Evolutionary conservation across 257 asterid genomes (phyloP).

Genomic region (Solanum clarkiae): DNA sequence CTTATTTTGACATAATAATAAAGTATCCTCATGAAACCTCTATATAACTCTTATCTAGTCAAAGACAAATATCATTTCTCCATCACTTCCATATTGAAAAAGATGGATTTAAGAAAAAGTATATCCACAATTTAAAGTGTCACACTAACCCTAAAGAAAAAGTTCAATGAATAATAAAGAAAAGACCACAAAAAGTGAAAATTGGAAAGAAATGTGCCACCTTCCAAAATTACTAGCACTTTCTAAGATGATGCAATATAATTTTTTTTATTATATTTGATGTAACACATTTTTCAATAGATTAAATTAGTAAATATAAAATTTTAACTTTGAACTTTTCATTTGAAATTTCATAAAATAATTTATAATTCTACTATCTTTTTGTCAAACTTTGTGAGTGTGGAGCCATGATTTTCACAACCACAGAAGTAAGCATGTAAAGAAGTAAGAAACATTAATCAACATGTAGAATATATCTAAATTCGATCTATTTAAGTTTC

Average conservation of each 20-base stretch:
- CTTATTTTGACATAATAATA: not conserved
- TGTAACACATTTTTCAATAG: not conserved
- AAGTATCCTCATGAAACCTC: not conserved
- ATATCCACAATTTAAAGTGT: not conserved
- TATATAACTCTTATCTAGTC: not conserved
- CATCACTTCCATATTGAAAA: not conserved
- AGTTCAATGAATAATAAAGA: not conserved
- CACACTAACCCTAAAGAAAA: not conserved
- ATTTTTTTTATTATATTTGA: not conserved
- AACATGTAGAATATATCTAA: too few species aligned
- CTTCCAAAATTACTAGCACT: constrained; percentile 2
- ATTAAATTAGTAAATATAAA: too few species aligned
- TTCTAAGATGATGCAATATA: not conserved
- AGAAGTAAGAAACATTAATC: too few species aligned
- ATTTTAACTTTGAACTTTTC: not conserved
- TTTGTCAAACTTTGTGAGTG: too few species aligned
- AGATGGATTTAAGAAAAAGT: not conserved
- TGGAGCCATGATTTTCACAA: too few species aligned
- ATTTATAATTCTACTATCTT: not conserved
- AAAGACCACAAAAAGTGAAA: not conserved
- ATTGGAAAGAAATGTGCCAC: not conserved
- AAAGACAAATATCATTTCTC: not conserved
- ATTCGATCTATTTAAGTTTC: too few species aligned
- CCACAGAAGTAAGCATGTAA: too few species aligned
- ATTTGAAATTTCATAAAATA: not conserved